These are phyloP conservation scores for Pulveroboletus ravenelii DNA, from an alignment of 768 basidiomycete genomes.

Conservation along the genomic window DNA sequence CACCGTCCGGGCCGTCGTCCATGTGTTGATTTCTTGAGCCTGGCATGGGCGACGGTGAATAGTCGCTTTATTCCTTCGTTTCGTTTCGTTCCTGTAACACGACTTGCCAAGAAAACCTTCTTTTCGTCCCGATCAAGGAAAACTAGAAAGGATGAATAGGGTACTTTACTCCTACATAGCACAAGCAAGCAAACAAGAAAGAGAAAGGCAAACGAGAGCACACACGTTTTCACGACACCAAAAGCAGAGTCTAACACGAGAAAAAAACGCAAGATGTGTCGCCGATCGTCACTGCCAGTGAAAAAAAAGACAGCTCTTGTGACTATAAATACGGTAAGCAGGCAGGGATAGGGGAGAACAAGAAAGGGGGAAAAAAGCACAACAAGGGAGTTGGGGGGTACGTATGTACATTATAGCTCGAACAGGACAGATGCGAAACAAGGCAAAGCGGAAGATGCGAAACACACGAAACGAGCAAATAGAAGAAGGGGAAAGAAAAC, in stretches of 20 bases:
- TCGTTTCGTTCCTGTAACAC: too few species aligned
- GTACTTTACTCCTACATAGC: too few species aligned
- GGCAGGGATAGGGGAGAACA: slow-evolving; percentile 3
- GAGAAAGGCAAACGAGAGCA: too few species aligned
- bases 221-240: background rate
- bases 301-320: slow-evolving; percentile 21
- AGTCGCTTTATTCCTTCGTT: too few species aligned
- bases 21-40: too few species aligned
- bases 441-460: slow-evolving; percentile 2
- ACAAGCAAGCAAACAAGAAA: too few species aligned
- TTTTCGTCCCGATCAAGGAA: too few species aligned
- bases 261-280: background rate
- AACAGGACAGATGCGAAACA: slow-evolving; percentile 10
- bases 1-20: too few species aligned
- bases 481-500: background rate
- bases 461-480: slow-evolving; percentile 5
- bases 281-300: background rate
- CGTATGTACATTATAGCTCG: slow-evolving; percentile 18
- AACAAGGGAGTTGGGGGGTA: slow-evolving; percentile 2
- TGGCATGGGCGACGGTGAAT: too few species aligned
- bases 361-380: slow-evolving; percentile 3
- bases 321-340: slow-evolving; percentile 24
- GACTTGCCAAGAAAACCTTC: too few species aligned
- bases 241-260: too few species aligned
- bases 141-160: too few species aligned